Percentiles rank a stretch among this genome's conserved stretches.
Conservation (phyloP, 139 green algal genomes). For the Chlamydomonas incerta region DNA sequence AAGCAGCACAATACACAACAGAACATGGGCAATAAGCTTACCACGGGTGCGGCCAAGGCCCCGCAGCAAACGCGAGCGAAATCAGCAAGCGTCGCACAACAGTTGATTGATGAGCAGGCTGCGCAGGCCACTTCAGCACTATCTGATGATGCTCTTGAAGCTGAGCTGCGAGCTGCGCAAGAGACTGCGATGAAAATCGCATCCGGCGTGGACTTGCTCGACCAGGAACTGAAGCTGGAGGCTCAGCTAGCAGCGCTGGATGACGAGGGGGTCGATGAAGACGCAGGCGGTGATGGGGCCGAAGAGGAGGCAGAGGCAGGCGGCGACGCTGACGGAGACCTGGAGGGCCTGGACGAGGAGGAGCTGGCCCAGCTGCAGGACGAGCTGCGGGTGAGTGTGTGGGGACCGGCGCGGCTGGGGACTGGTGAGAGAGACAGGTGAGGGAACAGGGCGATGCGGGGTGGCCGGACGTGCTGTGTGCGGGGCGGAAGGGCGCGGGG, state of each 20-base stretch:
- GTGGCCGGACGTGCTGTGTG: too few species aligned
- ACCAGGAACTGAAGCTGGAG: slow-evolving; percentile 10
- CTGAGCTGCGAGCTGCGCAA: background rate
- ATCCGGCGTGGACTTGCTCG: background rate
- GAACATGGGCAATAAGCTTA: too few species aligned
- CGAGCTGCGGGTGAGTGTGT: slow-evolving; percentile 26
- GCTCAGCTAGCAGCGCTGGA: slow-evolving; percentile 19
- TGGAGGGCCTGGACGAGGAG: slow-evolving; percentile 7
- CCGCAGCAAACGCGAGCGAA: too few species aligned
- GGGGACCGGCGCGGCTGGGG: background rate
- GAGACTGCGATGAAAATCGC: background rate
- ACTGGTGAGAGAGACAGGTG: background rate
- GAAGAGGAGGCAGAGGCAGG: background rate
- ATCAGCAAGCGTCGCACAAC: too few species aligned
- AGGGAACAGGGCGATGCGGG: background rate
- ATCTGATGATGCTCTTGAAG: background rate
- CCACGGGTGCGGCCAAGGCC: too few species aligned
- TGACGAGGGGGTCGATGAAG: background rate
- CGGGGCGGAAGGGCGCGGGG: too few species aligned
- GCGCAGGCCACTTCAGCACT: too few species aligned
- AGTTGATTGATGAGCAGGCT: too few species aligned
- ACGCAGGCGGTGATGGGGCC: background rate
- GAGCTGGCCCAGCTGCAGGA: slow-evolving; percentile 33
- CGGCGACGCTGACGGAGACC: background rate
- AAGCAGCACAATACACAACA: too few species aligned